These are phyloP conservation scores for Emergomyces orientalis DNA, from an alignment of 2,329 filamentous ascomycete species.

Conservation along the genomic window DNA sequence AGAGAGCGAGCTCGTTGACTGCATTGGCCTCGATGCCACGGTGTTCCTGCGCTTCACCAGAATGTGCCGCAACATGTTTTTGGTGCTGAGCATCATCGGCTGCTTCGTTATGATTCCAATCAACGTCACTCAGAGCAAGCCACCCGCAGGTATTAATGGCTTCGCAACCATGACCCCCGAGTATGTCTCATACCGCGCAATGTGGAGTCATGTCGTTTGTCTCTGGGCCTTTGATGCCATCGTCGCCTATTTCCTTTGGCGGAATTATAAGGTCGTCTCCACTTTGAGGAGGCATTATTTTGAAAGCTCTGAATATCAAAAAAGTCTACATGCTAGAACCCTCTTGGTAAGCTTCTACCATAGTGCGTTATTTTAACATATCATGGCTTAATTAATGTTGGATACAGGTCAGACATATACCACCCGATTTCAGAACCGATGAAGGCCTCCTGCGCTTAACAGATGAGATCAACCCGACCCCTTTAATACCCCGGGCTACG, in stretches of 20 bases:
- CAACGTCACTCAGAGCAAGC: slow-evolving; percentile 51
- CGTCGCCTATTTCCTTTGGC: slow-evolving; percentile 75
- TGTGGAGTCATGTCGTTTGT: slow-evolving; percentile 52
- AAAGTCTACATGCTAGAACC: slow-evolving; percentile 66
- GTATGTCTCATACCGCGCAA: slow-evolving; percentile 38
- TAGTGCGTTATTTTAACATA: background rate
- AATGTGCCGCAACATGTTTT: slow-evolving; percentile 90
- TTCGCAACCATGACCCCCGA: slow-evolving; percentile 44
- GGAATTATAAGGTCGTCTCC: slow-evolving; percentile 70
- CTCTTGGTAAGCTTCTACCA: slow-evolving; percentile 40
- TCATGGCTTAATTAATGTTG: background rate
- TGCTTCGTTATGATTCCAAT: slow-evolving; percentile 72
- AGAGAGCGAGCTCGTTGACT: slow-evolving; percentile 67
- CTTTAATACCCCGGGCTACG: slow-evolving; percentile 67
- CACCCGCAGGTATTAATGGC: slow-evolving; percentile 21
- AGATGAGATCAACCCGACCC: slow-evolving; percentile 67
- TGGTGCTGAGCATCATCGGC: slow-evolving; percentile 61
- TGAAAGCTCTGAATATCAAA: slow-evolving; percentile 76
- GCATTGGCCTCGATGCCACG: slow-evolving; percentile 82
- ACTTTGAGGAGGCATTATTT: slow-evolving; percentile 69
- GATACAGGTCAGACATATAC: slow-evolving; percentile 69
- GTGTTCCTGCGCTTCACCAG: slow-evolving; percentile 79
- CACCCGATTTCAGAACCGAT: slow-evolving; percentile 64
- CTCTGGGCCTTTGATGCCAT: slow-evolving; percentile 63
- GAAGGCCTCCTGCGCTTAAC: slow-evolving; percentile 80